Evolutionary conservation across 306 rosid species (phyloP), one percentile per base, ranked within the genome.

Genomic region (Cucurbita maxima): DNA sequence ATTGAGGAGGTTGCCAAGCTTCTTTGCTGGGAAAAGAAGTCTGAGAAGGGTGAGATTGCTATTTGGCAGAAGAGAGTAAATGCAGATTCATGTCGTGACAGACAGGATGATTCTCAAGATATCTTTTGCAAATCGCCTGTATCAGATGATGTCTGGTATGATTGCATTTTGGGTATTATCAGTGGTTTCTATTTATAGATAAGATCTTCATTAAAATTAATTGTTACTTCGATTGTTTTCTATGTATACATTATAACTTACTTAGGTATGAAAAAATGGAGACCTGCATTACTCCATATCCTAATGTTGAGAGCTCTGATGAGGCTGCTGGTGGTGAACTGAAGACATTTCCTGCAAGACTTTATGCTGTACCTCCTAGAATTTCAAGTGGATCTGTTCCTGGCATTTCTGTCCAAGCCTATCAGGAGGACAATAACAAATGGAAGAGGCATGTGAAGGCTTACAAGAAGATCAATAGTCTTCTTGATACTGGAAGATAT

Each of bases 21-120:
- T 79, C 99, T 95, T 76, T 95, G 97, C 89, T 95, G 99, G 99
- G 91, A 88, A 81, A 95, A 91, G 83, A 90, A 85, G 82, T 85
- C 82, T 10, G 97, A 95, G 91, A 81, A 82, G 81, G 79, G 81
- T 80, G 96, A 91, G 83, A 89, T 86, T 56, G 96, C 96, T 36
- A 79, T 95, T 86, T 95, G 97, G 96, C 89, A 84, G 62, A 91
- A 95, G 85, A 88, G 86, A 60, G 70, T 86, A 15, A 87, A 85
- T 77, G 22, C 85, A 44, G 89, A 89, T 54, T 84, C 97, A 76
- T 91, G 97, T 59, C 81, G 78, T n/a, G 80, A 79, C 60, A 84
- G 89, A 85, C 85, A 83, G 68, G 96, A 87, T 76, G 89, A 75
- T 69, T 82, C 96, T 52, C 76, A 58, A 54, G 92, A 73, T 45